phyloP scores from a whole-genome alignment of 441 rosid species.

The Hypseocharis bilobata region DNA sequence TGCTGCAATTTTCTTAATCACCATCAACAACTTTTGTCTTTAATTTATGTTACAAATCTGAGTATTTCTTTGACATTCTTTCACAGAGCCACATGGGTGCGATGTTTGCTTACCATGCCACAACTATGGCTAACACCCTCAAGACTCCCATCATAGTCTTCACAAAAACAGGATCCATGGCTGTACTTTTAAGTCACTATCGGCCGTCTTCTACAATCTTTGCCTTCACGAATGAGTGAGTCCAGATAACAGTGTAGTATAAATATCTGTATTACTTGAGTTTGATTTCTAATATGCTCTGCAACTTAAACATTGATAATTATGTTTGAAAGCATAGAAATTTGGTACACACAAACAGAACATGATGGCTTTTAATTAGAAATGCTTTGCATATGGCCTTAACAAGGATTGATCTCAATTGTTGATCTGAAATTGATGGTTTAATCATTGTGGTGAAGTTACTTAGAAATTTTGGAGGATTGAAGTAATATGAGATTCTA shows the following conservation, averaged over 20 bases:
- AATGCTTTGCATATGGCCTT: no score
- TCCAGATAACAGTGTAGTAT: conserved; percentile 9
- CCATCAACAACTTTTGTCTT: neutral
- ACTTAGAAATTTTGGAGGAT: no score
- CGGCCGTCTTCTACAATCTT: conserved; percentile 75
- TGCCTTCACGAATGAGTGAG: conserved; percentile 91
- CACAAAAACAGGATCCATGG: conserved; percentile 93
- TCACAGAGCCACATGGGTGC: conserved; percentile 79
- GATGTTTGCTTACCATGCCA: conserved; percentile 91
- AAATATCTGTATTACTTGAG: neutral
- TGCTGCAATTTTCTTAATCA: neutral
- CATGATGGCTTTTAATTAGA: neutral
- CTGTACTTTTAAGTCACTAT: conserved; percentile 71
- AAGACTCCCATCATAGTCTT: conserved; percentile 68
- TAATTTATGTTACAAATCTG: conserved; percentile 10
- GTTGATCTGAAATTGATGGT: no score
- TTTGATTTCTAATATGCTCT: neutral
- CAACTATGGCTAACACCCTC: conserved; percentile 87
- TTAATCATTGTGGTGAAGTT: no score
- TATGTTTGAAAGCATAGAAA: neutral
- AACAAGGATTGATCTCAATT: no score
- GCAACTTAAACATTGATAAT: neutral
- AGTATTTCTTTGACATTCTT: conserved; percentile 19
- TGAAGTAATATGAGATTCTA: no score
- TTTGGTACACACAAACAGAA: neutral